A percentile compares a stretch with the other conserved stretches of the same genome.
Evolutionary conservation across 306 rosid genomes (phyloP).

Genomic region (Lathyrus oleraceus): DNA sequence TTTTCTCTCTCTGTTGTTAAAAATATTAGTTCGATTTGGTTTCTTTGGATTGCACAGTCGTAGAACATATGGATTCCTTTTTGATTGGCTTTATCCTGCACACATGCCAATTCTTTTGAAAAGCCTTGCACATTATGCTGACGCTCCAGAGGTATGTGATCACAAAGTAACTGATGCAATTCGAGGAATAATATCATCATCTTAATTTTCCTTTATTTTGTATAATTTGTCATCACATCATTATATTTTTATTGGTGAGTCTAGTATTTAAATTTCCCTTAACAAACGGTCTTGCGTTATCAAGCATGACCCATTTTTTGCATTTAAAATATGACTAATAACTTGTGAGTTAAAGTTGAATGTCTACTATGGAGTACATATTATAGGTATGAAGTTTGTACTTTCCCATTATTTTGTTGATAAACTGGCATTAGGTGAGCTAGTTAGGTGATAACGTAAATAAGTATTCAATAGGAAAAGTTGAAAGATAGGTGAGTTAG

Average conservation of each 20-base stretch:
- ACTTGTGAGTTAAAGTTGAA: no score
- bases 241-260: neutral
- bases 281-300: neutral
- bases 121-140: constrained; percentile 73
- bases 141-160: constrained; percentile 73
- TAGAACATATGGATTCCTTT: constrained; percentile 76
- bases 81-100: constrained; percentile 94
- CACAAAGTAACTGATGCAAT: neutral
- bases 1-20: neutral
- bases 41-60: constrained; percentile 57
- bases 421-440: no score
- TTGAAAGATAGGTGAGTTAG: no score
- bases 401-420: no score
- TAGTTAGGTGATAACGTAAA: no score
- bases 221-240: neutral
- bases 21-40: neutral
- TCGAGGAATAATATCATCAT: constrained; percentile 4
- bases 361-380: no score
- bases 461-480: no score
- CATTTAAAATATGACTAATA: no score
- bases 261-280: neutral
- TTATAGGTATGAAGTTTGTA: no score
- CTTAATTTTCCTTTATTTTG: neutral
- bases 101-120: constrained; percentile 75
- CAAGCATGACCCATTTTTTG: neutral